Base-by-base conservation (phyloP, 805 yeast genomes). In the Wilhelminamyces savonicus region DNA sequence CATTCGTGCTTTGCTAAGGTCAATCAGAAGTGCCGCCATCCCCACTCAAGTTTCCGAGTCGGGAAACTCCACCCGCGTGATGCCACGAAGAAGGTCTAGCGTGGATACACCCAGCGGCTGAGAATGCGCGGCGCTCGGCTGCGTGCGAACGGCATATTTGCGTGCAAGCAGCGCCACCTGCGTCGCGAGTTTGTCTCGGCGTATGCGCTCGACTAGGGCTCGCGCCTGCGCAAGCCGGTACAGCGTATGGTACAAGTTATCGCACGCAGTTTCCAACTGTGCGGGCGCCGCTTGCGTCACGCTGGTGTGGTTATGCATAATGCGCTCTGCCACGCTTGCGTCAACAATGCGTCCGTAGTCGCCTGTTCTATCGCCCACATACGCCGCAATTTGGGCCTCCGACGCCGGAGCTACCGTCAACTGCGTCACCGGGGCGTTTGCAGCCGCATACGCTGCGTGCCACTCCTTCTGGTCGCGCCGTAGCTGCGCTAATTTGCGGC, bases 401-500 rank as follows among this genome's bases (percentile, higher is more conserved):
- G n/a, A n/a, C n/a, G n/a, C n/a, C n/a, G n/a, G n/a, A 7, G 5
- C 5, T 24, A 18, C 36, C 24, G 18, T 13, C 4, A 48, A 28
- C 18, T 31, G 31, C n/a, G 35, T 32, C 7, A 52, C 35, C 2
- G 50, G 46, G 10, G 36, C 24, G 13, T 45, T 26, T 11, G 48
- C 27, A 13, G 39, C 36, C 6, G 40, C 43, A 25, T 48, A 54
- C 2, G 57, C 46, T 12, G 48, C 42, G 31, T 53, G 54, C 80
- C 84, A 76, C 21, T 58, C 59, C 7, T 42, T 48, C 34, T 66
- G 69, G 33, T 78, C 81, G 17, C 48, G 44, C 23, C 57, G 53
- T 29, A 81, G 52, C 14, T 57, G 55, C 8, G 46, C 43, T 29
- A 78, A 52, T 38, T 74, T 66, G 18, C 54, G 45, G 21, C 62